These are phyloP conservation scores for Triticum urartu DNA, from an alignment of 176 grass and related monocot species.

Conservation along the genomic window DNA sequence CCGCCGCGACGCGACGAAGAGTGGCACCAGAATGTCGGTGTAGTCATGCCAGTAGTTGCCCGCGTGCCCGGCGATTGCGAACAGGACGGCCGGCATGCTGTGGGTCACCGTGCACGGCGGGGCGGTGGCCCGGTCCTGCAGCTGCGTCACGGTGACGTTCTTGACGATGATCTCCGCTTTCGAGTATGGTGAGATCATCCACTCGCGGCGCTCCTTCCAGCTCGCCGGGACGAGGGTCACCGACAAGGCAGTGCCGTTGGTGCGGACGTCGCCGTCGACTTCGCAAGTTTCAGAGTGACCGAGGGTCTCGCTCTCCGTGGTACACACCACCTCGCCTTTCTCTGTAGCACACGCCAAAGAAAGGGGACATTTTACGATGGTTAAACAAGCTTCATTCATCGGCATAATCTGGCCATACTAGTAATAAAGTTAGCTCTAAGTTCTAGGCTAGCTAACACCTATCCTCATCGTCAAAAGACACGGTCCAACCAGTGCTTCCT, in stretches of 20 bases:
- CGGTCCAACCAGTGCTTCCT: too few species aligned
- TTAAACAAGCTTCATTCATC: not conserved
- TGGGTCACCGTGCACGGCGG: slow-evolving; percentile 48
- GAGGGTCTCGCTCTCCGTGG: not conserved
- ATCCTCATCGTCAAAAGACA: too few species aligned
- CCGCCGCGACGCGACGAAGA: slow-evolving; percentile 36
- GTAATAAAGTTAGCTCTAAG: not conserved
- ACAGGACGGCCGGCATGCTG: slow-evolving; percentile 43
- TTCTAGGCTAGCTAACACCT: not conserved
- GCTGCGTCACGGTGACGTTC: slow-evolving; percentile 32
- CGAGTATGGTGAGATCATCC: slow-evolving; percentile 49
- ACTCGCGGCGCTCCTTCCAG: not conserved
- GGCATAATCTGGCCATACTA: not conserved
- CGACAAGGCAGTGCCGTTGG: not conserved
- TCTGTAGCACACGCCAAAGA: not conserved
- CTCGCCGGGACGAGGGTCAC: slow-evolving; percentile 22
- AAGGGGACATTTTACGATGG: not conserved
- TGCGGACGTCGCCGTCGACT: slow-evolving; percentile 1
- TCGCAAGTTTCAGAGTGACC: not conserved
- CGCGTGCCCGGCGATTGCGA: slow-evolving; percentile 44
- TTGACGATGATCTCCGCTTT: slow-evolving; percentile 25
- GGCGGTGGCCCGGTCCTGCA: not conserved
- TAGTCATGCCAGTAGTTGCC: slow-evolving; percentile 65
- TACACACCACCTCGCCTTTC: not conserved
- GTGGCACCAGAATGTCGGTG: slow-evolving; percentile 53